Evolutionary conservation across 2,329 filamentous ascomycete genomes (phyloP).

Genomic region (Neopestalotiopsis clavispora): DNA sequence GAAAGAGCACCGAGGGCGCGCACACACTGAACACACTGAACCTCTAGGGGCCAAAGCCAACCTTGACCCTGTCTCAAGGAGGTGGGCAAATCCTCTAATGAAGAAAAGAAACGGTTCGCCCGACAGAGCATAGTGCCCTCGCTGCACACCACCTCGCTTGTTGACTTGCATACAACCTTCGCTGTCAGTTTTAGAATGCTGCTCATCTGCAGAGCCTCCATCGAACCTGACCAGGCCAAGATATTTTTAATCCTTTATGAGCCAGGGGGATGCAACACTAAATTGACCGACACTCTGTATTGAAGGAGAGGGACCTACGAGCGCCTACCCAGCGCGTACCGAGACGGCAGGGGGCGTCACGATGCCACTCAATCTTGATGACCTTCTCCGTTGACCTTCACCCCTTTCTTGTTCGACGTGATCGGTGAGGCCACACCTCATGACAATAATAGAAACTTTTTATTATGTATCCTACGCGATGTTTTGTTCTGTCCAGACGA

Average conservation of each 20-base stretch:
- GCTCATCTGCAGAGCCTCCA: background rate
- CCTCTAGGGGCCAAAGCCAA: constrained; percentile 3
- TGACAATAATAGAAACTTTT: background rate
- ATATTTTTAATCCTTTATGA: constrained; percentile 9
- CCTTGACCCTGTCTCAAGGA: constrained; percentile 9
- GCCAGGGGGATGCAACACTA: background rate
- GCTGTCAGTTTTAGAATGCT: constrained; percentile 4
- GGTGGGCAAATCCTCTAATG: background rate
- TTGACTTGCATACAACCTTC: background rate
- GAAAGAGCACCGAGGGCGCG: too few relatives aligned
- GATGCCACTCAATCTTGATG: background rate
- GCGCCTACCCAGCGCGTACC: background rate
- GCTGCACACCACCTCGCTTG: background rate
- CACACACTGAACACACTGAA: background rate
- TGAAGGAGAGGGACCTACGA: background rate
- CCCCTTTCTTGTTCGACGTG: background rate
- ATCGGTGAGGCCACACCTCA: background rate
- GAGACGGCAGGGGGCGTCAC: background rate
- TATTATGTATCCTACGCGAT: background rate
- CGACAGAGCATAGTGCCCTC: background rate
- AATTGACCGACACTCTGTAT: background rate
- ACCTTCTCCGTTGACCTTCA: background rate
- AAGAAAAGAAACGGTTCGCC: background rate
- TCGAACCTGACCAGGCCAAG: background rate
- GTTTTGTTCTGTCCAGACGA: background rate